Conservation (phyloP, 192 early-diverging fungal genomes). For the Backusella tarrabulga region DNA sequence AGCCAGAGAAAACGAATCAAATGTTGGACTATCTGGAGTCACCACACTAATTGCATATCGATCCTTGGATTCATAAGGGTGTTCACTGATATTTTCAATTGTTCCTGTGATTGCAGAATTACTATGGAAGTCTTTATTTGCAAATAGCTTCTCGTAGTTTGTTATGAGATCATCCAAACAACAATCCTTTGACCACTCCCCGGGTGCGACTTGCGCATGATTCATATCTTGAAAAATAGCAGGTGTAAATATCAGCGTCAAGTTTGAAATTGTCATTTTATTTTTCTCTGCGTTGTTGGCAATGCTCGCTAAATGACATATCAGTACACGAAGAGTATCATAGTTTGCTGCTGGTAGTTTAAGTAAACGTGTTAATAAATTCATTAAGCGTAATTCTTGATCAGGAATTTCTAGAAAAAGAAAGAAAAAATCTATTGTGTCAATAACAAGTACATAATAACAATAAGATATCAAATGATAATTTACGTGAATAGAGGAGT, state of each 20-base stretch:
- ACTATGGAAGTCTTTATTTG: conserved; percentile 27
- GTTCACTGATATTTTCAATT: conserved; percentile 12
- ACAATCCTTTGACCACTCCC: conserved; percentile 37
- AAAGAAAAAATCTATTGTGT: not conserved
- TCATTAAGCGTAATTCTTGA: conserved; percentile 37
- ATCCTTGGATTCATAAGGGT: not conserved
- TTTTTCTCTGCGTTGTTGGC: conserved; percentile 47
- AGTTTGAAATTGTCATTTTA: conserved; percentile 64
- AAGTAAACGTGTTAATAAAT: conserved; percentile 42
- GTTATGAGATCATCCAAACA: conserved; percentile 37
- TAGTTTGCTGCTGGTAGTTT: conserved; percentile 47
- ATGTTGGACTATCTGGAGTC: not conserved
- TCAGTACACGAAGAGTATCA: conserved; percentile 53
- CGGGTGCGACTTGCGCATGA: conserved; percentile 33
- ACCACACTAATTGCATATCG: not conserved
- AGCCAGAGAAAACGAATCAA: not conserved
- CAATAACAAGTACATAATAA: not conserved
- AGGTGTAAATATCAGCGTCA: conserved; percentile 62
- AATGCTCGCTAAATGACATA: conserved; percentile 54
- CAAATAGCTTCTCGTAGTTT: conserved; percentile 28
- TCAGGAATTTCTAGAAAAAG: conserved; percentile 39
- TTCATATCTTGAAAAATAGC: conserved; percentile 63
- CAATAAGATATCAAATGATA: not conserved
- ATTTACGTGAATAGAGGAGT: conserved; percentile 47
- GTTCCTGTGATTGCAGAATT: conserved; percentile 25